Evolutionary conservation across 1,284 basidiomycete species (phyloP), one percentile per base, ranked within the genome.

Genomic region (Apiotrichum akiyoshidainum): DNA sequence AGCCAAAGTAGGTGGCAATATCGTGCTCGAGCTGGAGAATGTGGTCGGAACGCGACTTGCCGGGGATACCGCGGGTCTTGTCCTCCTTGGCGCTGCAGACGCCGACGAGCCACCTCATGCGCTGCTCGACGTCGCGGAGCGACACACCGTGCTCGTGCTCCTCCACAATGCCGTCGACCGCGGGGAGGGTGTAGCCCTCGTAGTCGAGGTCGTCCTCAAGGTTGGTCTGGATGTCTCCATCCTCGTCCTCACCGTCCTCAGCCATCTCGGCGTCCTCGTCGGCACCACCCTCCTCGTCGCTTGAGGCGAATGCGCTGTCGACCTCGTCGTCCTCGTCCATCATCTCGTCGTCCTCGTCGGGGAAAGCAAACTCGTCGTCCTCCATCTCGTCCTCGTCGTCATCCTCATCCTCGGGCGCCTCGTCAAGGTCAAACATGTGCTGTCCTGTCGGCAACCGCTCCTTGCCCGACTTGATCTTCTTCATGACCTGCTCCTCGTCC

Each of bases 1-100:
- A 99, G 46, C 96, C 96, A 75, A 98, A 98, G 80, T 99, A 99
- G 68, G 84, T 92, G 16, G 86, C 87, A 69, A 97, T 92, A 70
- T 97, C 92, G 45, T 86, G 82, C 34, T 95, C 80, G 47, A 99
- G 81, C 76, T 97, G 95, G 45, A 90, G 86, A 47, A 89, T 83
- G 69, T 98, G 94, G 72, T 99, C 96, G 44, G 90, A 85, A 54
- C 94, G 82, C 66, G 90, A 84, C 90, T 89, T 85, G 61, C 86
- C 87, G 64, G 73, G 67, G 21, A 77, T 65, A 47, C 75, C 75
- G 11, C 65, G 67, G 54, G 84, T 84, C 19, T 84, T 86, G 40
- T 87, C 87, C 74, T 91, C 76, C 74, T 80, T 94, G 68, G 86
- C 87, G 14, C 83, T 81, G 44, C 98, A 82, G 26, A 95, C 85